Evolutionary conservation across 1,284 basidiomycete species (phyloP), one percentile per base, ranked within the genome.

Genomic region (Fistulina hepatica): DNA sequence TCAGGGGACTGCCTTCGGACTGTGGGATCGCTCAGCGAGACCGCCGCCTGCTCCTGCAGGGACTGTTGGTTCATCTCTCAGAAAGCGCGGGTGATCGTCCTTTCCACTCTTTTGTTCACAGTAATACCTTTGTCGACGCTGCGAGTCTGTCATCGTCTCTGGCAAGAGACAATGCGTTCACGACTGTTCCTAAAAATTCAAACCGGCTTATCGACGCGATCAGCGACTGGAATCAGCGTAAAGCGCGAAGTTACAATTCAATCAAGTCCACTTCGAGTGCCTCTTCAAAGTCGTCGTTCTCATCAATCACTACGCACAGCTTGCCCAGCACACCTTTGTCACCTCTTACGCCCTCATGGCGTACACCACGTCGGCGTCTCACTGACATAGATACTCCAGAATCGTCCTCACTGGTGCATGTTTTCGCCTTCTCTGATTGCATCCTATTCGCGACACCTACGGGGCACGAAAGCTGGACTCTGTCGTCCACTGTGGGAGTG

Each of bases 361-460:
- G 9, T 8, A 15, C 17, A 4, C 33, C 40, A 11, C 33, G 30
- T 36, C 19, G 30, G 4, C 36, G 32, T 6, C 13, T 15, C 13
- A 10, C 21, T 25, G 12, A 19, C 6, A n/a, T 17, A n/a, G 34
- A 32, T 30, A 3, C 20, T 20, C 37, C 15, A 15, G 16, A 24
- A 8, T 24, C 22, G 40, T 31, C 37, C 15, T 25, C 19, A 19
- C 21, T 48, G 39, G 53, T 73, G 3, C 69, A 74, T 48, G 65
- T 67, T 30, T 69, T 83, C 38, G 64, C 86, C 6, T 84, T 88
- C 53, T 73, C 73, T 25, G 83, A 88, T 59, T 48, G 85, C 24
- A 53, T 84, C 16, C 48, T 85, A 21, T 51, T 84, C 15, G 64
- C 69, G 12, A 57, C 57, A 20, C 55, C 55, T 8, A 48, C 42